These are phyloP conservation scores for Tulasnella sp. DNA, from an alignment of 768 basidiomycete species.

Conservation along the genomic window DNA sequence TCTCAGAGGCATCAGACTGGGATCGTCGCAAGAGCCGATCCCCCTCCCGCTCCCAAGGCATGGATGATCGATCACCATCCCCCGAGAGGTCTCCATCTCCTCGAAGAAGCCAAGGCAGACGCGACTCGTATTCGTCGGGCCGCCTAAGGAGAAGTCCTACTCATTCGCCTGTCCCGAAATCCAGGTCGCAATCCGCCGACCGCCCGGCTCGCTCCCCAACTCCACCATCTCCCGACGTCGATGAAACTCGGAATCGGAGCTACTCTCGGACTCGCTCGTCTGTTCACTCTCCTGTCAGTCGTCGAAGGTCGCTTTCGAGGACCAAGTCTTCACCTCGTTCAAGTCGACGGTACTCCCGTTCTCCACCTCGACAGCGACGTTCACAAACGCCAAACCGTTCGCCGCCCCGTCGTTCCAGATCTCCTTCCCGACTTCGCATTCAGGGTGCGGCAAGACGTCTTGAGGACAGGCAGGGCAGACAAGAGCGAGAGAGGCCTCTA, in stretches of 20 bases:
- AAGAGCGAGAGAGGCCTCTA: neutral
- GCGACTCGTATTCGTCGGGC: neutral
- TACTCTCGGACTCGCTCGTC: neutral
- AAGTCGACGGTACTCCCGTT: slow-evolving; percentile 3
- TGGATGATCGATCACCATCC: neutral
- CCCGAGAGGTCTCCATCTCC: slow-evolving; percentile 3
- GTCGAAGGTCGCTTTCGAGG: neutral
- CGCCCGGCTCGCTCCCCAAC: neutral
- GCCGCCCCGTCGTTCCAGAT: slow-evolving; percentile 20
- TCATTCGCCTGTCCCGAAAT: neutral
- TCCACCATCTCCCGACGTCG: neutral
- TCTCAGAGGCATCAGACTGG: neutral
- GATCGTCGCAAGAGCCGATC: slow-evolving; percentile 5
- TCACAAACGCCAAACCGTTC: neutral
- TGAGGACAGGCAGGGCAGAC: neutral
- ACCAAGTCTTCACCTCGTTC: slow-evolving; percentile 1
- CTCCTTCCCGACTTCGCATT: slow-evolving; percentile 21
- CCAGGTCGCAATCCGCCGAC: slow-evolving; percentile 6
- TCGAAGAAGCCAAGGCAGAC: slow-evolving; percentile 6
- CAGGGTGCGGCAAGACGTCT: neutral
- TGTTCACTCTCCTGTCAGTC: neutral
- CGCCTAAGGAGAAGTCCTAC: neutral
- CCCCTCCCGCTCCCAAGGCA: slow-evolving; percentile 2
- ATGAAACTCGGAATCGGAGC: neutral
- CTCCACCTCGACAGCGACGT: neutral